Conservation (phyloP, 2,329 filamentous ascomycete genomes). For the Bipolaris gigantea region DNA sequence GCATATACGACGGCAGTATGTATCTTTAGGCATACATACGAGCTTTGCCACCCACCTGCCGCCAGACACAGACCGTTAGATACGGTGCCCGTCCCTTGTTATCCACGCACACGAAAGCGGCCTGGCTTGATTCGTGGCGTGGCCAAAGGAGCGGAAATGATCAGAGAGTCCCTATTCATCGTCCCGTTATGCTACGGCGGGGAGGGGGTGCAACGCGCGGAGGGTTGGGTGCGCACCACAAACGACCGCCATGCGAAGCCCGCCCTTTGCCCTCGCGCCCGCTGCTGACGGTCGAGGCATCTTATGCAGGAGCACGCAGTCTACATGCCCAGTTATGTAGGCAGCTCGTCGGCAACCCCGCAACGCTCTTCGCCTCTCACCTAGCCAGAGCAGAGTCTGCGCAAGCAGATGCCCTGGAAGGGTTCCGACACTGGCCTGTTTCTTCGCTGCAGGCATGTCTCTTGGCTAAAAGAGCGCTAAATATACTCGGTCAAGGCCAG, state of each 20-base stretch:
- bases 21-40: slow-evolving; percentile 3
- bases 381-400: slow-evolving; percentile 3
- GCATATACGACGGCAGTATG: slow-evolving; percentile 8
- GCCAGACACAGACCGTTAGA: slow-evolving; percentile 3
- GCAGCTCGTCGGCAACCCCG: slow-evolving; percentile 9
- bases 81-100: slow-evolving; percentile 12
- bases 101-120: slow-evolving; percentile 13
- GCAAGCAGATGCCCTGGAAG: slow-evolving; percentile 9
- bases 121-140: slow-evolving; percentile 26
- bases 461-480: slow-evolving; percentile 16
- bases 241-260: neutral
- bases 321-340: neutral
- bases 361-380: slow-evolving; percentile 5
- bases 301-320: neutral
- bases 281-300: neutral
- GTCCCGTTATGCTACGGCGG: slow-evolving; percentile 25
- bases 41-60: slow-evolving; percentile 1
- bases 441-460: slow-evolving; percentile 27
- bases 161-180: slow-evolving; percentile 21
- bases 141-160: slow-evolving; percentile 26
- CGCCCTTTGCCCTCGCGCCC: neutral
- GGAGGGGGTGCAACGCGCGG: slow-evolving; percentile 23
- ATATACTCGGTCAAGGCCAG: slow-evolving; percentile 17
- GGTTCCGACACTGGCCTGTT: slow-evolving; percentile 23
- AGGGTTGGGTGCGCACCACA: neutral